Evolutionary conservation across 192 early-diverging fungal species (phyloP), one percentile per base, ranked within the genome.

Genomic region (Coemansia sp.): DNA sequence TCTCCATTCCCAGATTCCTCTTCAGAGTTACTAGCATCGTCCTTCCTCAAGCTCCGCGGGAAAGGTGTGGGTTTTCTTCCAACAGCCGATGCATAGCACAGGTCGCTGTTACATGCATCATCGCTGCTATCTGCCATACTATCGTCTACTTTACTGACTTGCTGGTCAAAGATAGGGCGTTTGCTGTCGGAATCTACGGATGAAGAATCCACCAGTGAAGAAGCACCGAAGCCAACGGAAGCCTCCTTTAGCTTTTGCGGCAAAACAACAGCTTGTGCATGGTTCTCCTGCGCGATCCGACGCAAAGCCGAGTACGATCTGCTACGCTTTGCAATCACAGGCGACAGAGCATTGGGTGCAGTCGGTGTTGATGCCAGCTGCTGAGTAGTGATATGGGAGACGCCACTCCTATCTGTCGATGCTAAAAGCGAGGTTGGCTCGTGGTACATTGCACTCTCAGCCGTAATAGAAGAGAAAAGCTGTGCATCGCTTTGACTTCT

Each of bases 11-110:
- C 40, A 13, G 14, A 5, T 0, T 11, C 38, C 11, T 32, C 30
- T 2, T 6, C 11, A 17, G 38, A 18, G 17, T 9, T 39, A 10
- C 13, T 3, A 1, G n/a, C 11, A 4, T 17, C 38, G 40, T 8
- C 39, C 25, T 9, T 36, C 50, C 7, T 47, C 48, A 56, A 17
- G 23, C n/a, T 27, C 11, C 56, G 64, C 15, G 72, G 72, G 25
- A 52, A 75, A 1, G 72, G 72, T 2, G 72, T 75, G 17, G 64
- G 72, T 32, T 26, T 41, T 22, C 72, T 45, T 2, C 60, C 65
- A 19, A 35, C 58, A 22, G 63, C 64, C 8, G 71, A 52, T 36
- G 44, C 57, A 33, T 58, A 73, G 3, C 37, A 30, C 10, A 49
- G 47, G 37, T 26, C 26, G 17, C 34, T 25, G 11, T 40, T 32